Evolutionary conservation across 306 rosid genomes (phyloP), one percentile per base, ranked within the genome.

Genomic region (Casuarina equisetifolia): DNA sequence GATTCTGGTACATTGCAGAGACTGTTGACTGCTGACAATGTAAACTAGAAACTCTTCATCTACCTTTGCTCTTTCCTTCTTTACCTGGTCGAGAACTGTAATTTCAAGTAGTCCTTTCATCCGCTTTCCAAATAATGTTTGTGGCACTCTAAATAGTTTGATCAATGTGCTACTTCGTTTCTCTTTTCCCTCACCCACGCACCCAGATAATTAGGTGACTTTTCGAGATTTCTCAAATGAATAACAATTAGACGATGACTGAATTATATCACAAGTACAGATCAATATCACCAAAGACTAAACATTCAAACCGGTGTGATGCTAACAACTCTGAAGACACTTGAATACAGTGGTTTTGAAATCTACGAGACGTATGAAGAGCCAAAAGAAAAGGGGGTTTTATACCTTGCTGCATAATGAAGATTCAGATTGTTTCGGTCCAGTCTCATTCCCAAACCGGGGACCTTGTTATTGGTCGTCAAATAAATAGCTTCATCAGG

Each of bases 401-500:
- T 79, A n/a, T 79, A 91, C 98, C 97, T 93, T 71, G 97, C 98
- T 17, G 97, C 95, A 10, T 93, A 93, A 74, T 89, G 98, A 75
- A 93, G 98, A 79, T 93, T 88, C 74, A 93, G 84, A 76, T 93
- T 72, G 67, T 95, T 93, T 52, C 90, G 91, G 82, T 93, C 98
- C 87, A 93, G 77, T 85, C 81, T 88, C 98, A 91, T 93, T 72
- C 89, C 98, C 52, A 93, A 81, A 77, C 98, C 98, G 2, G 98
- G 98, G 8, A 89, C 93, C 82, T 93, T 91, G 88, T 93, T 93
- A 79, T 89, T 93, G 85, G 91, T 93, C 85, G 85, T 91, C 83
- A 93, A 83, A 79, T 85, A 89, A 70, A 93, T 93, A 75, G 97
- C 98, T 81, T 93, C 98, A 61, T 91, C 98, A 49, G 98, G 98